These are phyloP conservation scores for Neonectria coccinea DNA, from an alignment of 2,329 filamentous ascomycete species.

Conservation along the genomic window DNA sequence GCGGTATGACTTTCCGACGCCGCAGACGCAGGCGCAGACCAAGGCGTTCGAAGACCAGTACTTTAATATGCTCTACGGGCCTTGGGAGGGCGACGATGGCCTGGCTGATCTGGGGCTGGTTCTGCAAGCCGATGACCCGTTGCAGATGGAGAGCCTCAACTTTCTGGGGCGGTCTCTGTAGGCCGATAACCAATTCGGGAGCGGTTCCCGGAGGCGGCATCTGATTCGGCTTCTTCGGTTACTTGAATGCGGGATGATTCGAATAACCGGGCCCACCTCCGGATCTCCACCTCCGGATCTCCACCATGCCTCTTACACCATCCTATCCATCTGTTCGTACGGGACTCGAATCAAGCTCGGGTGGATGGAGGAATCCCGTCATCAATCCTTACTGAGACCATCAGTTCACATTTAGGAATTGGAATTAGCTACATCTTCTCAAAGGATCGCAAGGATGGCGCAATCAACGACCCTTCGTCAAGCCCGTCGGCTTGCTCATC, in stretches of 20 bases:
- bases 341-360: constrained; percentile 5
- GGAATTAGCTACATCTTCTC: not conserved
- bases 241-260: not conserved
- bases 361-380: not conserved
- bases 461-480: constrained; percentile 8
- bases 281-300: constrained; percentile 20
- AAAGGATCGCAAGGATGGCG: not conserved
- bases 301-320: constrained; percentile 11
- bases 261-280: constrained; percentile 30
- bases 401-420: too few species aligned
- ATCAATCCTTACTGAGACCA: not conserved
- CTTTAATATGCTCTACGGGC: constrained; percentile 50
- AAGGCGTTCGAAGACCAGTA: constrained; percentile 52
- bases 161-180: constrained; percentile 47
- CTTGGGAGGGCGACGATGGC: constrained; percentile 53
- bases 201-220: not conserved
- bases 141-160: constrained; percentile 46
- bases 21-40: constrained; percentile 36
- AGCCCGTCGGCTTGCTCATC: constrained; percentile 21
- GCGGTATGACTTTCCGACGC: constrained; percentile 25
- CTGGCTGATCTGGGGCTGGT: constrained; percentile 51
- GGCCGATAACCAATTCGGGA: not conserved
- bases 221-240: constrained; percentile 30
- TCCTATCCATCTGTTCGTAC: not conserved
- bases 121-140: constrained; percentile 48